These are phyloP conservation scores for Parachaetomium inaequale DNA, from an alignment of 495 filamentous ascomycete species.

Conservation along the genomic window DNA sequence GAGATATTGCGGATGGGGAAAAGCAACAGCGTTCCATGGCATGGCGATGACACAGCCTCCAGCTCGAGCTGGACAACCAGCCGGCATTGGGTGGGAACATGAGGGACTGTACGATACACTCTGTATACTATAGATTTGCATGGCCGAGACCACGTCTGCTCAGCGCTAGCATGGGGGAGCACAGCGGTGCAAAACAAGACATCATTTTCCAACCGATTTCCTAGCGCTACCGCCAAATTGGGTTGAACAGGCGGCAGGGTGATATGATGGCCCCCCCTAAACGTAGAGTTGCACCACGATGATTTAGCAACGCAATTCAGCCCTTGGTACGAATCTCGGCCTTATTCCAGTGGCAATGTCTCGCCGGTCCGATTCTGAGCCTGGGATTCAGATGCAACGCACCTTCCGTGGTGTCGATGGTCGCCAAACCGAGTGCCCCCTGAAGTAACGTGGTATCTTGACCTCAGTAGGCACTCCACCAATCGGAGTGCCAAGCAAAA, in stretches of 20 bases:
- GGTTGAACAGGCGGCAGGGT: too few relatives aligned
- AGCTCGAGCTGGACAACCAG: not conserved
- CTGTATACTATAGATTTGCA: slow-evolving; percentile 5
- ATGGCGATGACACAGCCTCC: not conserved
- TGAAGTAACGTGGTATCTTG: not conserved
- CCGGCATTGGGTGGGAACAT: not conserved
- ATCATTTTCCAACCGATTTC: not conserved
- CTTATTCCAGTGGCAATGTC: not conserved
- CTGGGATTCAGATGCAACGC: not conserved
- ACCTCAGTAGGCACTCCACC: not conserved
- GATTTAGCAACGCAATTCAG: not conserved
- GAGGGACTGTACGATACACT: not conserved
- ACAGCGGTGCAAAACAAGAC: not conserved
- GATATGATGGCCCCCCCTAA: too few relatives aligned
- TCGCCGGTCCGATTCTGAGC: slow-evolving; percentile 1
- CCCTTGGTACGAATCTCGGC: not conserved
- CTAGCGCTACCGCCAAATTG: not conserved
- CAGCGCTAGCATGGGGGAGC: not conserved
- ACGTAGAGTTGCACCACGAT: not conserved
- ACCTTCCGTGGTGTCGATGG: not conserved
- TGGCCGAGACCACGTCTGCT: not conserved
- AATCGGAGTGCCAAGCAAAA: not conserved
- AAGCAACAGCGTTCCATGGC: too few relatives aligned
- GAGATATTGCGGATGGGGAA: too few relatives aligned
- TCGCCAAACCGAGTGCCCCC: not conserved